Evolutionary conservation across 2,329 filamentous ascomycete species (phyloP).

Genomic region (Ciborinia camelliae): DNA sequence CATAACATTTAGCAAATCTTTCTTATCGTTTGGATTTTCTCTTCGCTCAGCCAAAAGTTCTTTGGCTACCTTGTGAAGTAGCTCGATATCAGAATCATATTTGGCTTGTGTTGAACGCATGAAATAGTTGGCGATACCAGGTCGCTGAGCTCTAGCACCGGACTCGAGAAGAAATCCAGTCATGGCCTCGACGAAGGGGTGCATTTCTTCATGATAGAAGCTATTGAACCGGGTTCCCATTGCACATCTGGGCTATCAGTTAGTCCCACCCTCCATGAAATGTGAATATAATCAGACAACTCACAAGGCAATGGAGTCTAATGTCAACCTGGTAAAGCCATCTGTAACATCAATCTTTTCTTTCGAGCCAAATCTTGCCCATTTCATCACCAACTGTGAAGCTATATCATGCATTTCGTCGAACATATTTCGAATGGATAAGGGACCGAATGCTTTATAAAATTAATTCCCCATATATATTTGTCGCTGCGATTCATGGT

Average conservation of each 20-base stretch:
- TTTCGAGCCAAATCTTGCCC: conserved; percentile 59
- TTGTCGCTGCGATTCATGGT: not conserved
- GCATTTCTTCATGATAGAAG: conserved; percentile 65
- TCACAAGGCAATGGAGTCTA: conserved; percentile 59
- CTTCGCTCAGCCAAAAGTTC: conserved; percentile 60
- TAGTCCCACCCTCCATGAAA: not conserved
- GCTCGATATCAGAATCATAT: conserved; percentile 52
- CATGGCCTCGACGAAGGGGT: conserved; percentile 70
- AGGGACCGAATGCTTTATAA: conserved; percentile 58
- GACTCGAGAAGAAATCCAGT: conserved; percentile 57
- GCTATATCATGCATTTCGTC: conserved; percentile 67
- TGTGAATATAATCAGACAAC: not conserved
- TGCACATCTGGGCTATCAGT: conserved; percentile 47
- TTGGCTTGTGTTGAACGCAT: conserved; percentile 45
- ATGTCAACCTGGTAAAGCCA: conserved; percentile 68
- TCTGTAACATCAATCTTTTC: conserved; percentile 57
- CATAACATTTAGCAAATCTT: conserved; percentile 69
- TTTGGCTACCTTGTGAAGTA: conserved; percentile 30
- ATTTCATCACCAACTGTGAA: conserved; percentile 63
- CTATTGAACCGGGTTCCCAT: conserved; percentile 77
- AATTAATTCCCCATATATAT: not conserved
- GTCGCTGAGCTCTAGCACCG: conserved; percentile 48
- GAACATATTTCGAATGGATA: conserved; percentile 67
- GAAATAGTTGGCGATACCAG: conserved; percentile 45
- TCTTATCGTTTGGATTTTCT: conserved; percentile 54